These are phyloP conservation scores for Exophiala sp. DNA, from an alignment of 2,329 filamentous ascomycete species.

Conservation along the genomic window DNA sequence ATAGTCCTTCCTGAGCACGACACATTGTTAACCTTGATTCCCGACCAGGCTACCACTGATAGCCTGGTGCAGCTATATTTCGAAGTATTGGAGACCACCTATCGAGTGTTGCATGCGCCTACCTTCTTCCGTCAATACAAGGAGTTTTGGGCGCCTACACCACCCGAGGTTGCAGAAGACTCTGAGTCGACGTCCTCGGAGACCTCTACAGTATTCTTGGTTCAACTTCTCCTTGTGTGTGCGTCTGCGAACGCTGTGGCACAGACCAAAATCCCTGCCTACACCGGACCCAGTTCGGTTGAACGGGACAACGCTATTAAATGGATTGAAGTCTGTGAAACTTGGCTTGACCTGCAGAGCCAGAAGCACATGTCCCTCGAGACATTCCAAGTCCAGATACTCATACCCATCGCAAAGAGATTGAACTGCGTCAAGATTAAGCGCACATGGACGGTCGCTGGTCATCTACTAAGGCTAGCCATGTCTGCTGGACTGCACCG, in stretches of 20 bases:
- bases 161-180: too few relatives aligned
- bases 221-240: conserved; percentile 25
- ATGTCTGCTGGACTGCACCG: conserved; percentile 52
- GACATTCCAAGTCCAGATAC: conserved; percentile 49
- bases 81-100: conserved; percentile 54
- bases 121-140: conserved; percentile 57
- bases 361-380: conserved; percentile 49
- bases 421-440: conserved; percentile 50
- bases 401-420: conserved; percentile 47
- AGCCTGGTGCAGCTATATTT: conserved; percentile 34
- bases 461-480: conserved; percentile 46
- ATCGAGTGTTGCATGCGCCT: conserved; percentile 57
- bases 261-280: conserved; percentile 12
- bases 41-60: conserved; percentile 22
- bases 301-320: conserved; percentile 17
- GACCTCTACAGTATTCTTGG: conserved; percentile 20
- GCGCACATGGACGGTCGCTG: conserved; percentile 48
- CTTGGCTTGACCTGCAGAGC: conserved; percentile 37
- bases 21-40: conserved; percentile 22
- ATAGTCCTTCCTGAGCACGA: conserved; percentile 18
- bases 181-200: conserved; percentile 5
- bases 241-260: conserved; percentile 20
- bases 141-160: conserved; percentile 43
- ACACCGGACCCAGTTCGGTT: conserved; percentile 21
- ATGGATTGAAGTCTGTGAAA: conserved; percentile 27